Evolutionary conservation across 768 basidiomycete species (phyloP), one percentile per base, ranked within the genome.

Genomic region (Psilocybe azurescens): DNA sequence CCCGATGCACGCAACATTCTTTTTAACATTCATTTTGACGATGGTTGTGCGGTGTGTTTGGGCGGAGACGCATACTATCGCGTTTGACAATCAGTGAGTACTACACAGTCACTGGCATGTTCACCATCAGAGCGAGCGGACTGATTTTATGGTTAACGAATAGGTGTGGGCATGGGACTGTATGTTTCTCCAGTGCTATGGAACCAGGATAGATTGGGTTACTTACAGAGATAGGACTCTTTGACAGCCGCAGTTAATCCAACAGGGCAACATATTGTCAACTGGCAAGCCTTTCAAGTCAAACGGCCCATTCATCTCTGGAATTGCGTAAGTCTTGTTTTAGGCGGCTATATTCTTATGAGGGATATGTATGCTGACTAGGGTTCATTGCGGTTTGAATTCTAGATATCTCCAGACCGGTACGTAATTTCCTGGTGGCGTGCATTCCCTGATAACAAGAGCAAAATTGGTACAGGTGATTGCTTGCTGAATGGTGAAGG

Each of bases 61-160:
- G 46, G 82, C 83, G 1, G 83, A 85, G 68, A 63, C 74, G 0
- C 84, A 86, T 69, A 76, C 70, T 5, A 74, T 86, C 62, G 70
- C 62, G 29, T 85, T 84, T 61, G 70, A 77, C 55, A 86, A 86
- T 72, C 56, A 75, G 84, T 83, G 32, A 51, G 55, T 61, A 20
- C 33, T 11, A 20, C 24, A 14, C 6, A 18, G 32, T 20, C 24
- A 53, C n/a, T 5, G n/a, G 29, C 38, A n/a, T 8, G 39, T 52
- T 24, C 24, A 2, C 24, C 1, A 24, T 24, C 1, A 24, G 4
- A 20, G 29, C 28, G 10, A n/a, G 20, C 28, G 13, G 28, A 20
- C 47, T 52, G 36, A 32, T 39, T 24, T 24, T 24, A 16, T 58
- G 29, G n/a, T 30, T 4, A 33, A 29, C 41, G 18, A 55, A 13